Evolutionary conservation across 768 basidiomycete genomes (phyloP), one percentile per base, ranked within the genome.

Genomic region (Pulveroboletus sp.): DNA sequence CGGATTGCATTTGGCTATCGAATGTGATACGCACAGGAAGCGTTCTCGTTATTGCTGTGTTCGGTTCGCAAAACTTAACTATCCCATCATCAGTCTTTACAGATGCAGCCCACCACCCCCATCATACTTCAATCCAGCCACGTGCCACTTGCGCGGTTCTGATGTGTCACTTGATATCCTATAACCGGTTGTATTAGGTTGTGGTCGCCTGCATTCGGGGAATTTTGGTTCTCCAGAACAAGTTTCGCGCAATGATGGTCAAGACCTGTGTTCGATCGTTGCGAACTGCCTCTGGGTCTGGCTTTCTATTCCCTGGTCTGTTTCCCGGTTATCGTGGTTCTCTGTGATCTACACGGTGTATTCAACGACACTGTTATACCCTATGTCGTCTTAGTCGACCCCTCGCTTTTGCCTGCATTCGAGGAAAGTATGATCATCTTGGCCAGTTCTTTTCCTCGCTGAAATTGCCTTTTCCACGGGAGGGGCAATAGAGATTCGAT

Each of bases 401-500:
- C 35, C 60, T 63, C 58, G 41, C 48, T 46, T 39, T 51, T 8
- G 50, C 58, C 53, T 38, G 25, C 32, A 47, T 49, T 52, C 33
- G 57, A 45, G 53, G 53, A 37, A 32, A 36, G 49, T 46, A 50
- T 46, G 37, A 5, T 25, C 4, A 23, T 55, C 50, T 52, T 43
- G 55, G 51, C 43, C 50, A 38, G 34, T 55, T 43, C 55, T 43
- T 43, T 51, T 52, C 46, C 52, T 54, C 29, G 55, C 57, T 68
- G 70, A 69, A 72, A 64, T 77, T 76, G 68, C 51, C 61, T 56
- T 57, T 72, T 65, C 72, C 58, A 33, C 58, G 75, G 76, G 76
- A 70, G 59, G 63, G 67, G 57, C 67, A 77, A 76, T 61, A 80
- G 78, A 79, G 79, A 76, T 74, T 78, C 63, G 76, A 72, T 76